A percentile compares a stretch with the other conserved stretches of the same genome.
Conservation (phyloP, 148 eudicot genomes). For the Limonium bicolor region DNA sequence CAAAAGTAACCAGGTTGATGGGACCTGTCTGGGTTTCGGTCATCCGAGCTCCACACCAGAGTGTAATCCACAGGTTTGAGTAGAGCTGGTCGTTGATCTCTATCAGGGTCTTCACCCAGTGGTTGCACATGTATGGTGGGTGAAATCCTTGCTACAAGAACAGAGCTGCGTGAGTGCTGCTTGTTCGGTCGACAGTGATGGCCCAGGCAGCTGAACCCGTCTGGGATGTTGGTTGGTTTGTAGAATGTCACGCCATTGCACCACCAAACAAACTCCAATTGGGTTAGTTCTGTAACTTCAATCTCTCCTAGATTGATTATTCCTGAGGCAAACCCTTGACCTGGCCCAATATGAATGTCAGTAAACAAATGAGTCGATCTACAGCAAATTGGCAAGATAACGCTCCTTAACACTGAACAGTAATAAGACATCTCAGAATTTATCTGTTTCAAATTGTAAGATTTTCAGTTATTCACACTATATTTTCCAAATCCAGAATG, state of each 20-base stretch:
- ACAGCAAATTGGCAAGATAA: too few species aligned
- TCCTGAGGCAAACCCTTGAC: background rate
- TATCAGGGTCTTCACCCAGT: too few species aligned
- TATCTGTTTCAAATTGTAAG: too few species aligned
- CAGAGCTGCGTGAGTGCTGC: background rate
- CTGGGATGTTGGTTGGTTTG: background rate
- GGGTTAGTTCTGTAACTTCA: background rate
- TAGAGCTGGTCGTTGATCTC: background rate
- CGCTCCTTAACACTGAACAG: too few species aligned
- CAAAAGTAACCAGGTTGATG: conserved; percentile 14
- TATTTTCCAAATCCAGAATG: too few species aligned
- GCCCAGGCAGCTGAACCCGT: background rate
- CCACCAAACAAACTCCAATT: conserved; percentile 1
- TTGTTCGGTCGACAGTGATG: background rate
- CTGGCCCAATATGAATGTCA: background rate
- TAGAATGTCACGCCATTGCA: background rate
- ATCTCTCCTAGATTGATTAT: background rate
- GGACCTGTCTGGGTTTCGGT: background rate
- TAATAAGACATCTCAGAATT: too few species aligned
- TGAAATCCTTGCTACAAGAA: background rate
- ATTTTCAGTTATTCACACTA: too few species aligned
- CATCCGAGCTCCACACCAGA: background rate
- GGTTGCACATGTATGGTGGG: background rate
- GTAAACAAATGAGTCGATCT: background rate
- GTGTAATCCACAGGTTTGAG: background rate